Percentiles rank a stretch among this genome's conserved stretches.
These are phyloP conservation scores for Discostella stelligeroides DNA, from an alignment of 108 stramenopile genomes.

Conservation along the genomic window DNA sequence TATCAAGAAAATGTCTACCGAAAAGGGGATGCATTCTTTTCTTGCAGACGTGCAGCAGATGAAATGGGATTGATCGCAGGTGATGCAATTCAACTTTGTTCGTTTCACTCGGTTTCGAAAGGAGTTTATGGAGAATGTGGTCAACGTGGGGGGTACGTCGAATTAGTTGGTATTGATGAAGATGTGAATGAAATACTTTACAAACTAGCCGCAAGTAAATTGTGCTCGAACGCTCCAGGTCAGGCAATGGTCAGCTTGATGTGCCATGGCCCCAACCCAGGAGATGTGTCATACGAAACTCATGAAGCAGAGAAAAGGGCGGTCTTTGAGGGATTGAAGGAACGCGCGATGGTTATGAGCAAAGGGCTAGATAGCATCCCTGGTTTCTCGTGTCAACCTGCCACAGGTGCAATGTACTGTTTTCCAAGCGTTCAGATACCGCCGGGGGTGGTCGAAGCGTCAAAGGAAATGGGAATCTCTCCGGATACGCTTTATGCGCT, in stretches of 20 bases:
- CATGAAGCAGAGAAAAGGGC: conserved; percentile 64
- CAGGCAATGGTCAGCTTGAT: conserved; percentile 93
- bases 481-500: conserved; percentile 96
- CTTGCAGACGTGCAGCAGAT: conserved; percentile 81
- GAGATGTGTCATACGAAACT: conserved; percentile 72
- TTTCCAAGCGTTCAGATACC: conserved; percentile 92
- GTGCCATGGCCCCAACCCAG: conserved; percentile 82
- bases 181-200: conserved; percentile 88
- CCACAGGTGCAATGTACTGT: conserved; percentile 96
- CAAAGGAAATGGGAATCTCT: conserved; percentile 64
- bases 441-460: conserved; percentile 71
- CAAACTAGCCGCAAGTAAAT: conserved; percentile 87
- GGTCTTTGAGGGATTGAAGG: conserved; percentile 69
- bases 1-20: conserved; percentile 96
- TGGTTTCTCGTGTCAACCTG: conserved; percentile 91
- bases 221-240: conserved; percentile 90
- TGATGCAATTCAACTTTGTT: conserved; percentile 84
- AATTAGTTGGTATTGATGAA: conserved; percentile 80
- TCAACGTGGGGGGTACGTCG: conserved; percentile 95
- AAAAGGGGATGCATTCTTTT: conserved; percentile 68
- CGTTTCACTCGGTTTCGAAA: conserved; percentile 95
- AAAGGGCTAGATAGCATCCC: conserved; percentile 87
- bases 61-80: conserved; percentile 71
- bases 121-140: conserved; percentile 98
- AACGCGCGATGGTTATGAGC: conserved; percentile 76